Evolutionary conservation across 192 early-diverging fungal species (phyloP), one percentile per base, ranked within the genome.

Genomic region (Coemansia sp.): DNA sequence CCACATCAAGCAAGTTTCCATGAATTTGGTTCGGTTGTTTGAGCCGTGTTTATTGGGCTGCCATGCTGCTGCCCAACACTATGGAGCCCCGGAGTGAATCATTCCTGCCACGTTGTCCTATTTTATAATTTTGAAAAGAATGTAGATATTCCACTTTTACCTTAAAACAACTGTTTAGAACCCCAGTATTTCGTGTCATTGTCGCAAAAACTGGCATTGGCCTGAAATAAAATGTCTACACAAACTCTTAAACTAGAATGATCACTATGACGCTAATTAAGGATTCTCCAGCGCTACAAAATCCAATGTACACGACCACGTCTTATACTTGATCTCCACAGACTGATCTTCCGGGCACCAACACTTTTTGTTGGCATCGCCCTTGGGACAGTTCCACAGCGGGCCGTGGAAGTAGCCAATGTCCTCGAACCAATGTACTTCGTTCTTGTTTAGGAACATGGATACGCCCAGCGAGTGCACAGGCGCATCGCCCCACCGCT

Each of bases 341-440:
- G 75, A 77, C 54, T 77, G 65, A 17, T 62, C 69, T 17, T 65
- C 65, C 5, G 69, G 75, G 38, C 79, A 82, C 73, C 71, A 72
- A 62, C 69, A 72, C 63, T 73, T 73, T 54, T 67, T 61, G 59
- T 72, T 68, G 58, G 52, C 60, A 14, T 64, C 32, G 29, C 60
- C 65, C 52, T 66, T 65, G 60, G 72, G 72, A 24, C 72, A 74
- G 59, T 74, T 67, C 59, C 60, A 67, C 48, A 78, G 69, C n/a
- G 60, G 65, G 0, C 72, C 67, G 57, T 86, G 85, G 51, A 57
- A 75, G 69, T 89, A 89, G 9, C 87, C 88, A 69, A 90, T 88
- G 69, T 90, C 86, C 57, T 90, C 78, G 61, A 90, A 90, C 71
- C 79, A 91, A 41, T 89, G 87, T 5, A 91, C 82, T 38, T 89